Conservation (phyloP, 1,284 basidiomycete species). For the Sanghuangporus sanghuang region DNA sequence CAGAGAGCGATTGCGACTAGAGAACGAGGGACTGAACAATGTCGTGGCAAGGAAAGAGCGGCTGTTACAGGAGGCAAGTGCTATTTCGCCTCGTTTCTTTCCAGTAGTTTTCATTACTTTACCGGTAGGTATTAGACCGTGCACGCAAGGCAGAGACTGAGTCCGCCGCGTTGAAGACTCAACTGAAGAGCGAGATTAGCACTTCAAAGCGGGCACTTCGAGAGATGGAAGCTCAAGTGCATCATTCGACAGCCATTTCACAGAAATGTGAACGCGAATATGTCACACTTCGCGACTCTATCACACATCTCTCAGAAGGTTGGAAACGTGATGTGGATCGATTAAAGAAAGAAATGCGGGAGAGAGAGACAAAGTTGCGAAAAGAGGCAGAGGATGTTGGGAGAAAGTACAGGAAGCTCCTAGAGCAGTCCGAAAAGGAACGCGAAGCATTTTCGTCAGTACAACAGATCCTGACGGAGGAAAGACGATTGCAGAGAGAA, state of each 20-base stretch:
- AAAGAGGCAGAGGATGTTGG: constrained; percentile 59
- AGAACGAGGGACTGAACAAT: constrained; percentile 82
- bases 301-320: constrained; percentile 61
- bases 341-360: constrained; percentile 64
- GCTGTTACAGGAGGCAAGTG: constrained; percentile 68
- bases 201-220: constrained; percentile 67
- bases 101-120: neutral
- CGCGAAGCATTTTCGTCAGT: constrained; percentile 36
- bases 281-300: constrained; percentile 64
- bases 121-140: constrained; percentile 62
- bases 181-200: constrained; percentile 67
- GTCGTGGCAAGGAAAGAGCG: constrained; percentile 84
- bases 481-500: constrained; percentile 38
- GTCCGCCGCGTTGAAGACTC: constrained; percentile 54
- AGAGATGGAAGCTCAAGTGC: constrained; percentile 68
- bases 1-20: constrained; percentile 70
- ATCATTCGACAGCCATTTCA: constrained; percentile 69
- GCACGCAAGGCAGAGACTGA: constrained; percentile 80
- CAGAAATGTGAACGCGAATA: constrained; percentile 78
- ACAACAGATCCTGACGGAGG: constrained; percentile 36
- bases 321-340: constrained; percentile 66
- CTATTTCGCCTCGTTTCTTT: neutral
- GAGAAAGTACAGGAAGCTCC: constrained; percentile 56
- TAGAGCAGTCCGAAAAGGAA: constrained; percentile 53
- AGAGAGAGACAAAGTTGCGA: constrained; percentile 60